Base-by-base conservation (phyloP, 306 rosid species). In the Rosa multiflora region DNA sequence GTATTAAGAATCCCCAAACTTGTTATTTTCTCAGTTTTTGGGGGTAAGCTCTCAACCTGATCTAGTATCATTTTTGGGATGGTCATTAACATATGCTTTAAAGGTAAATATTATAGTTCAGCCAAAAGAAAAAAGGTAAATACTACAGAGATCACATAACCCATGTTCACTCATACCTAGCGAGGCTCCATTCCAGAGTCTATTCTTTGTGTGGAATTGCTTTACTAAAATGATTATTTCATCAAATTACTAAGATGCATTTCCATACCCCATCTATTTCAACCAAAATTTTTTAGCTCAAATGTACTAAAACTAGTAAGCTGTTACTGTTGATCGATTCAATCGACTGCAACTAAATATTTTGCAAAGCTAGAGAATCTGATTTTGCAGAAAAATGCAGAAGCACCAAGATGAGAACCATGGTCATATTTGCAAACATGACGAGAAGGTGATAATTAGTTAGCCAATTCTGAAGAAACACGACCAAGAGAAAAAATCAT, bases 391-490 rank as follows among this genome's bases (percentile, higher is more conserved):
- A 72, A 56, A 37, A 77, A 32, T 18, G 18, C 20, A 10, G 46
- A 20, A 66, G 29, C 64, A 62, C 13, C 18, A 10, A 46, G 43
- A 53, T 5, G 62, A 62, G 35, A 61, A 63, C 10, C 32, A 61
- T 15, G 23, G 67, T n/a, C 67, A 59, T 17, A 72, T 56, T 53
- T 56, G 42, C 71, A 58, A 74, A 67, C 23, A 80, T 52, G 23
- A 46, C 10, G 37, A 39, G 26, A 81, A 64, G 23, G 9, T 35
- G 66, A 66, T 37, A 44, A 74, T 67, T 72, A 23, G 26, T 71
- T 56, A 43, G 59, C 14, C 32, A 68, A 17, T 66, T 78, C 47
- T 51, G 79, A 39, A 48, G 8, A 53, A 77, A 73, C 70, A 78
- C 0, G 78, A 32, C 72, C 72, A 52, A 39, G 15, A 49, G 42